A percentile compares a stretch with the other conserved stretches of the same genome.
phyloP scores from a whole-genome alignment of 306 rosid genomes.

The Elaeagnus macrophylla region DNA sequence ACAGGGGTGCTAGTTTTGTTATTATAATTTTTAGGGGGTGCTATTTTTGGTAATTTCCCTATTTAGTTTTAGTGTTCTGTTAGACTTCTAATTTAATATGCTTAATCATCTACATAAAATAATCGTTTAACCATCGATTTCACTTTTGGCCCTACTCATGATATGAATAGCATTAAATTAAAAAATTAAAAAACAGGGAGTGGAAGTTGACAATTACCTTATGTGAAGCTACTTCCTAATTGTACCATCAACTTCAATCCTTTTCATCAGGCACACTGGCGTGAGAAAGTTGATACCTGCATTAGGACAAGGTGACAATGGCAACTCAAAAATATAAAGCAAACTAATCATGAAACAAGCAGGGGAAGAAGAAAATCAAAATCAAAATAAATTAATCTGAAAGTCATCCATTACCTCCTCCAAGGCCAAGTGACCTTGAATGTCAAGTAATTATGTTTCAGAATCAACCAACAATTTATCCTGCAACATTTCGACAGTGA shows the following conservation, averaged over 20 bases:
- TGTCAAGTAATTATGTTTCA: too few species aligned
- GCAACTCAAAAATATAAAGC: neutral
- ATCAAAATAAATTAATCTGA: too few species aligned
- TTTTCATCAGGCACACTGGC: constrained; percentile 17
- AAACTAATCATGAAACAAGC: neutral
- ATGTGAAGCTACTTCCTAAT: neutral
- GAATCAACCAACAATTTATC: too few species aligned
- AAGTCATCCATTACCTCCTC: too few species aligned
- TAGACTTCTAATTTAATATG: too few species aligned
- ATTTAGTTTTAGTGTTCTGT: too few species aligned
- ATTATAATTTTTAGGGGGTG: too few species aligned
- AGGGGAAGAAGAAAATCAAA: neutral
- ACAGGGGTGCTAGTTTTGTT: too few species aligned
- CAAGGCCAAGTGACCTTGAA: too few species aligned
- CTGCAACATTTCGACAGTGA: too few species aligned
- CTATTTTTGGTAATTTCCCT: too few species aligned
- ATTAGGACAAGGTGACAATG: constrained; percentile 27
- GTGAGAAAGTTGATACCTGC: constrained; percentile 16
- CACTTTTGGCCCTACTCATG: constrained; percentile 28
- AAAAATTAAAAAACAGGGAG: constrained; percentile 16
- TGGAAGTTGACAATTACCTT: constrained; percentile 16
- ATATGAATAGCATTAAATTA: neutral
- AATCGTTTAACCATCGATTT: neutral
- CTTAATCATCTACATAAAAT: too few species aligned
- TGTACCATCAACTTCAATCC: constrained; percentile 10